phyloP scores from a whole-genome alignment of 208 protist genomes.

The Naegleria gruberi region DNA sequence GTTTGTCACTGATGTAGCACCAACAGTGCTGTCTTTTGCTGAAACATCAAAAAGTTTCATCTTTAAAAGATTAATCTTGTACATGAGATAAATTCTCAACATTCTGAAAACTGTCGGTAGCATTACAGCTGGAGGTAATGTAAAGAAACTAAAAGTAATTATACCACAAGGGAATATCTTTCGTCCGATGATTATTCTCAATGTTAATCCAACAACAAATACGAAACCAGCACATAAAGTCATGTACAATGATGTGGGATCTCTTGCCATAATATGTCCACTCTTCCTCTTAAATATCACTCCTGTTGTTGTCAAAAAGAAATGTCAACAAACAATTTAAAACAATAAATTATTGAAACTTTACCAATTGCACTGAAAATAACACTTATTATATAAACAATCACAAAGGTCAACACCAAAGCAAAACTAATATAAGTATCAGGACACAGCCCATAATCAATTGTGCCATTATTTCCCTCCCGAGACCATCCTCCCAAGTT shows the following conservation, averaged over 20 bases:
- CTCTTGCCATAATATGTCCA: not conserved
- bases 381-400: too few relatives aligned
- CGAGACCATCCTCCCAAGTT: not conserved
- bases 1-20: too few relatives aligned
- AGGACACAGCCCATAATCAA: not conserved
- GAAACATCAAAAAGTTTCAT: too few relatives aligned
- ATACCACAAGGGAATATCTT: not conserved
- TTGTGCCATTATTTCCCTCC: not conserved
- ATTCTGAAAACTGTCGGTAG: not conserved
- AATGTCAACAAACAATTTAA: too few relatives aligned
- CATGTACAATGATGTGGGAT: not conserved
- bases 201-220: not conserved
- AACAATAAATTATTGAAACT: too few relatives aligned
- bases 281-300: not conserved
- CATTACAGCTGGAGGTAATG: not conserved
- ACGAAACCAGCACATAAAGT: not conserved
- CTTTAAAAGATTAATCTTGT: not conserved
- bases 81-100: not conserved
- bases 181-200: not conserved
- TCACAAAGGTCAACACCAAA: too few relatives aligned
- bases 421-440: too few relatives aligned
- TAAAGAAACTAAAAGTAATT: not conserved
- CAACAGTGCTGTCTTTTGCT: too few relatives aligned
- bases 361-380: too few relatives aligned
- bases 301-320: too few relatives aligned